Percentiles rank a stretch among this genome's conserved stretches.
Evolutionary conservation across 1,284 basidiomycete species (phyloP).

Genomic region (Singerocomus inundabilis): DNA sequence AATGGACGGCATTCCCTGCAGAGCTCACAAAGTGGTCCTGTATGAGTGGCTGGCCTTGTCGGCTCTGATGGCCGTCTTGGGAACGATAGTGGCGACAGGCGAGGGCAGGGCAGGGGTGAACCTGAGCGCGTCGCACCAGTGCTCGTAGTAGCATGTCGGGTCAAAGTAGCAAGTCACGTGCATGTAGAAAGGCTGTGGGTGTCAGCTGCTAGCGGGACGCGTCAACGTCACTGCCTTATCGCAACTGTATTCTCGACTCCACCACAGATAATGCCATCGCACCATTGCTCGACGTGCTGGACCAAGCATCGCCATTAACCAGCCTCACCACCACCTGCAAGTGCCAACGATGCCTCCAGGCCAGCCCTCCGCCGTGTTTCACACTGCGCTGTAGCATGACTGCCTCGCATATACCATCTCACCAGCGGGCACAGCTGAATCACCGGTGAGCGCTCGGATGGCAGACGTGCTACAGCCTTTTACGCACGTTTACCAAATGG

Average conservation of each 20-base stretch:
- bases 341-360: no score
- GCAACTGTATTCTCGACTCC: no score
- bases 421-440: conserved; percentile 5
- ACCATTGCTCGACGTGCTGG: background rate
- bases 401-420: background rate
- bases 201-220: no score
- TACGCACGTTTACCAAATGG: conserved; percentile 7
- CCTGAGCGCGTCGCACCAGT: conserved; percentile 1
- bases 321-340: no score
- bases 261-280: no score
- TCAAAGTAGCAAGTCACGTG: background rate
- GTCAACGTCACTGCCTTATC: no score
- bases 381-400: background rate
- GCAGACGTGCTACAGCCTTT: background rate
- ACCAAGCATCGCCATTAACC: no score
- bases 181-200: no score
- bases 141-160: conserved; percentile 13
- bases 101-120: background rate
- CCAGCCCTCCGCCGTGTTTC: background rate
- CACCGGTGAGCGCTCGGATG: background rate
- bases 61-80: conserved; percentile 10
- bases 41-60: conserved; percentile 20
- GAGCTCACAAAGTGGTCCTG: conserved; percentile 39
- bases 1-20: conserved; percentile 35
- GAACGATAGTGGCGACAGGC: conserved; percentile 14